A percentile compares a stretch with the other conserved stretches of the same genome.
Evolutionary conservation across 495 filamentous ascomycete species (phyloP).

Genomic region (Pyrenula aspistea): DNA sequence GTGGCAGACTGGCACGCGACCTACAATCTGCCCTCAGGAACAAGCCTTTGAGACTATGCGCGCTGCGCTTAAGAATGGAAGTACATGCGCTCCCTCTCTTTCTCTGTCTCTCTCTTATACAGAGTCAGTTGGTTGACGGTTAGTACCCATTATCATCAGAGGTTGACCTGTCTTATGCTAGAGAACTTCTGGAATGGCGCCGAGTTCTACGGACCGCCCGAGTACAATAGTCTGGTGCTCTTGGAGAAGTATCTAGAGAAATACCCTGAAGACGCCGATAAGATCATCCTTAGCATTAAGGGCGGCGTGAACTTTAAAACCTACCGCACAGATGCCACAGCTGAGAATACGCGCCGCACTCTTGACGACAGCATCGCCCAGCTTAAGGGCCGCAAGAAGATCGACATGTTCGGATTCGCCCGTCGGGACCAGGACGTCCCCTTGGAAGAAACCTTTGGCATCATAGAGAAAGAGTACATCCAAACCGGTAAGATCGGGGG

Average conservation of each 20-base stretch:
- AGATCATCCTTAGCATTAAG: conserved; percentile 42
- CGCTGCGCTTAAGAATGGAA: conserved; percentile 37
- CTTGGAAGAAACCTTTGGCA: conserved; percentile 28
- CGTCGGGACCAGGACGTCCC: conserved; percentile 40
- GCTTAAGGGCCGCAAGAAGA: conserved; percentile 47
- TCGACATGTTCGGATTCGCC: conserved; percentile 53
- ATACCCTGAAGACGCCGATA: conserved; percentile 31
- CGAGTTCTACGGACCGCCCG: conserved; percentile 53
- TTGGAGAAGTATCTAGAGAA: conserved; percentile 32
- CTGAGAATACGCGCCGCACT: conserved; percentile 32
- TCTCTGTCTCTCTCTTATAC: neutral
- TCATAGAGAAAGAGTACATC: conserved; percentile 34
- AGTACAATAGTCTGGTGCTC: conserved; percentile 39
- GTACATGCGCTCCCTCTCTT: neutral
- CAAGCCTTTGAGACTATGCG: conserved; percentile 49
- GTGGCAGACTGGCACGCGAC: too few species aligned
- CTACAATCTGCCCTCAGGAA: conserved; percentile 32
- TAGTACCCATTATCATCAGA: neutral
- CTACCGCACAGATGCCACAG: conserved; percentile 25
- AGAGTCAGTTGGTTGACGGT: neutral
- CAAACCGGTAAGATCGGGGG: conserved; percentile 47
- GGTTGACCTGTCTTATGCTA: conserved; percentile 11
- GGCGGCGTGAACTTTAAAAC: conserved; percentile 26
- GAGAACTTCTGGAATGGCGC: conserved; percentile 55
- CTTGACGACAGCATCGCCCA: conserved; percentile 40